Percentiles rank a stretch among this genome's conserved stretches.
Evolutionary conservation across 2,329 filamentous ascomycete genomes (phyloP).

Genomic region (Pleurostoma richardsiae): DNA sequence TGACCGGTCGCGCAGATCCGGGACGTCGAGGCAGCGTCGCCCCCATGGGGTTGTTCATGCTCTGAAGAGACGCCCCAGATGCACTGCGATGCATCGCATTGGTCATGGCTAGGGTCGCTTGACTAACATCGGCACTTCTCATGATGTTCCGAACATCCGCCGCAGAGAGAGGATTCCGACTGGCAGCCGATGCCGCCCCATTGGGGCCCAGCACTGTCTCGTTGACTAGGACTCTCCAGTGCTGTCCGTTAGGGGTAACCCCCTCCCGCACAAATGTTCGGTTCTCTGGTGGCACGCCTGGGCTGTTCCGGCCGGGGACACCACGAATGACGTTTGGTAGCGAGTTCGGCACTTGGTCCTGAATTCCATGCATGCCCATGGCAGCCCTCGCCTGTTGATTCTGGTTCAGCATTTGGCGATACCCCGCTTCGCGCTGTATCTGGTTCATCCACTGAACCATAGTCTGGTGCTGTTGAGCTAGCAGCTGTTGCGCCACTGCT

Average conservation of each 20-base stretch:
- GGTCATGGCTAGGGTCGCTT: conserved; percentile 36
- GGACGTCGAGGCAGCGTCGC: conserved; percentile 33
- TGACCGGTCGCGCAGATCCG: conserved; percentile 31
- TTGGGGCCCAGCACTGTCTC: conserved; percentile 23
- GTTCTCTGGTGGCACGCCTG: conserved; percentile 25
- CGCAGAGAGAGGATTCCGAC: conserved; percentile 24
- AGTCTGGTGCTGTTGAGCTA: conserved; percentile 30
- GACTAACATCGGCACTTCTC: conserved; percentile 37
- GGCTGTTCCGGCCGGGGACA: conserved; percentile 18
- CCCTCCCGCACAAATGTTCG: conserved; percentile 43
- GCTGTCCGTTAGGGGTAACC: conserved; percentile 43
- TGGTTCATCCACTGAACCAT: conserved; percentile 40
- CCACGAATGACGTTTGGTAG: conserved; percentile 17
- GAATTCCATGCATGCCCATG: conserved; percentile 33
- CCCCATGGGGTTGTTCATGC: conserved; percentile 28
- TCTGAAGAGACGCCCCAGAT: conserved; percentile 37
- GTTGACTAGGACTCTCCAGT: conserved; percentile 47
- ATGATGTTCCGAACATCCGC: conserved; percentile 41
- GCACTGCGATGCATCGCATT: conserved; percentile 47
- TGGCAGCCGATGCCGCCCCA: conserved; percentile 7
- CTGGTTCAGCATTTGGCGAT: conserved; percentile 33
- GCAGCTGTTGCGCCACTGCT: conserved; percentile 7
- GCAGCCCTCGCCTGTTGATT: conserved; percentile 35
- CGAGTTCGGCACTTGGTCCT: conserved; percentile 20
- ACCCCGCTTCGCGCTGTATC: conserved; percentile 40